phyloP scores from a whole-genome alignment of 2,329 filamentous ascomycete species.

The Fusarium irregulare region DNA sequence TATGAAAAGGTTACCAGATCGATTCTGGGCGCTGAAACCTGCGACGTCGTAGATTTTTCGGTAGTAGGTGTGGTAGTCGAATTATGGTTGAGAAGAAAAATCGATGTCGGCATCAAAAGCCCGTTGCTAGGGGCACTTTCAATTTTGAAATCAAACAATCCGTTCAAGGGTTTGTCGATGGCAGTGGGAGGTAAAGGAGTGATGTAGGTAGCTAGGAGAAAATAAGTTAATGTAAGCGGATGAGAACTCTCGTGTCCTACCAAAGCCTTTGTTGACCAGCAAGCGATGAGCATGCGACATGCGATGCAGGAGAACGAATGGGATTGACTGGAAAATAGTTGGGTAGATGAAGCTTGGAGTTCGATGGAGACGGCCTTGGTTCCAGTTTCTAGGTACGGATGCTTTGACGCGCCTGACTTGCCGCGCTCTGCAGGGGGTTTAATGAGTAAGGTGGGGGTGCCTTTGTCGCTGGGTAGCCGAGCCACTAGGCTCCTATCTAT shows the following conservation, averaged over 20 bases:
- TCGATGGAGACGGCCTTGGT: constrained; percentile 17
- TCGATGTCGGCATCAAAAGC: constrained; percentile 11
- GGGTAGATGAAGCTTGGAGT: constrained; percentile 12
- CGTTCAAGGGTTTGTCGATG: constrained; percentile 6
- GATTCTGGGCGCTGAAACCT: neutral
- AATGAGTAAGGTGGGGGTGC: constrained; percentile 38
- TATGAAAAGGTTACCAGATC: neutral
- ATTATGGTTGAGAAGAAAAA: constrained; percentile 14
- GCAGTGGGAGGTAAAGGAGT: neutral
- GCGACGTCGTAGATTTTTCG: neutral
- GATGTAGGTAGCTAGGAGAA: neutral
- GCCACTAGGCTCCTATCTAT: neutral
- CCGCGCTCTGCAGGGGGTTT: constrained; percentile 45
- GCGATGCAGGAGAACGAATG: constrained; percentile 11
- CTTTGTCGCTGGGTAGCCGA: constrained; percentile 20
- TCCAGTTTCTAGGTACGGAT: neutral
- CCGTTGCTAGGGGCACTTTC: constrained; percentile 34
- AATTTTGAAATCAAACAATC: constrained; percentile 19
- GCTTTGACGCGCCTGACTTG: constrained; percentile 34
- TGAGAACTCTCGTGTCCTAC: neutral
- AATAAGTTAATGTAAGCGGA: neutral
- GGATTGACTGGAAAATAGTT: constrained; percentile 36
- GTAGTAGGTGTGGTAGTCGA: neutral
- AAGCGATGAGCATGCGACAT: constrained; percentile 32
- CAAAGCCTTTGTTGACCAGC: constrained; percentile 9